Base-by-base conservation (phyloP, 2,329 filamentous ascomycete species). In the Talaromyces verruculosus region DNA sequence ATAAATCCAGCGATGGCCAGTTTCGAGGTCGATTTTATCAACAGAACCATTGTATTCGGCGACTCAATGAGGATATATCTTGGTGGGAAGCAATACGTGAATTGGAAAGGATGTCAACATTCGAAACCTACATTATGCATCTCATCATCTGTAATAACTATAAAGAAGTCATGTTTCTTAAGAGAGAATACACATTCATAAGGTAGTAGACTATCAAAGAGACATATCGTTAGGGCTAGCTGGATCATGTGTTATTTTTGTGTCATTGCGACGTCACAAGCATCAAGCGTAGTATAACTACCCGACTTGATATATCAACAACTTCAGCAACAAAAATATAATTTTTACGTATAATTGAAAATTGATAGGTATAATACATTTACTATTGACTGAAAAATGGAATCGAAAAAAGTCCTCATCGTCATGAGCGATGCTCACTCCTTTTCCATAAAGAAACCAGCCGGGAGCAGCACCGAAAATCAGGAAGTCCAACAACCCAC, bases 361-460 rank as follows among this genome's bases (percentile, higher is more conserved):
- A 4, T 15, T 15, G 1, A 17, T 3, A 17, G 13, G 2, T 3
- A 28, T 51, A 17, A 1, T 3, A 51, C 22, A 2, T 51, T 13
- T 0, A 30, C 8, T 7, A 15, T 8, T 17, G 11, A 51, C 13
- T 30, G 3, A 47, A 68, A 59, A 55, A 74, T 74, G 72, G 65
- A 68, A 2, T 7, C 67, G 5, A 79, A 78, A 63, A 82, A 81
- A 67, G 71, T 82, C 63, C 79, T 82, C 68, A 80, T 82, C 67
- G 70, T 82, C 68, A 74, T 82, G 66, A 81, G 79, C 57, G 80
- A 82, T 66, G 78, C 79, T 5, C 67, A 76, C 67, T 74, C 76
- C 61, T 79, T 81, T 62, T 73, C 77, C 5, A 64, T 80, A 4
- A 71, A 74, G 41, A 78, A 78, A 25, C 71, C 68, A 35, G 68